phyloP scores from a whole-genome alignment of 108 stramenopile genomes.

The Cyclotella sp. region DNA sequence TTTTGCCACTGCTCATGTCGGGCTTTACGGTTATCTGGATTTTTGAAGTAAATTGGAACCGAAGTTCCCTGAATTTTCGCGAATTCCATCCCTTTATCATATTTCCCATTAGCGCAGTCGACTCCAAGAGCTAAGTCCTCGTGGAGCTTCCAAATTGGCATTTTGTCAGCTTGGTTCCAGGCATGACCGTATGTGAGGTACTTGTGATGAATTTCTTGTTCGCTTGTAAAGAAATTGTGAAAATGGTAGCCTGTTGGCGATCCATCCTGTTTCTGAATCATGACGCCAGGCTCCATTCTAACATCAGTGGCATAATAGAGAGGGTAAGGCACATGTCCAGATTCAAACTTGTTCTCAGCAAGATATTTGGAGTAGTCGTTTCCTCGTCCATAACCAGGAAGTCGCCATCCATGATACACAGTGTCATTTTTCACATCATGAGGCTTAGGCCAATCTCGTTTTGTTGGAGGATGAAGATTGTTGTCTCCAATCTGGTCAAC shows the following conservation, averaged over 20 bases:
- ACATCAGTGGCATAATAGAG: conserved; percentile 37
- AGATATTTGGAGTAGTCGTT: conserved; percentile 21
- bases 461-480: conserved; percentile 32
- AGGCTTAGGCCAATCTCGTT: conserved; percentile 16
- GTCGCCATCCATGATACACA: conserved; percentile 27
- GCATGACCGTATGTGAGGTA: conserved; percentile 64
- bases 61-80: conserved; percentile 10
- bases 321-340: conserved; percentile 25
- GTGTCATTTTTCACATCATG: conserved; percentile 2
- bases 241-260: conserved; percentile 61
- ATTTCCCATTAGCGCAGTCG: conserved; percentile 34
- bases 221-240: conserved; percentile 58
- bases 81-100: conserved; percentile 10
- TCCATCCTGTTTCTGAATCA: conserved; percentile 11
- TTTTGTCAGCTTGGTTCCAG: conserved; percentile 24
- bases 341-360: background rate
- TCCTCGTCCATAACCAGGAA: conserved; percentile 22
- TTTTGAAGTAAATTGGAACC: conserved; percentile 38
- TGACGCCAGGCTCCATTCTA: conserved; percentile 22
- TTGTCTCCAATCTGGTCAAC: conserved; percentile 55
- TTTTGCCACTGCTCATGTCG: conserved; percentile 37
- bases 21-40: conserved; percentile 15
- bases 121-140: conserved; percentile 37
- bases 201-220: conserved; percentile 47
- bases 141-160: conserved; percentile 29